Conservation (phyloP, 305 asterid species). For the Fraxinus paxiana region DNA sequence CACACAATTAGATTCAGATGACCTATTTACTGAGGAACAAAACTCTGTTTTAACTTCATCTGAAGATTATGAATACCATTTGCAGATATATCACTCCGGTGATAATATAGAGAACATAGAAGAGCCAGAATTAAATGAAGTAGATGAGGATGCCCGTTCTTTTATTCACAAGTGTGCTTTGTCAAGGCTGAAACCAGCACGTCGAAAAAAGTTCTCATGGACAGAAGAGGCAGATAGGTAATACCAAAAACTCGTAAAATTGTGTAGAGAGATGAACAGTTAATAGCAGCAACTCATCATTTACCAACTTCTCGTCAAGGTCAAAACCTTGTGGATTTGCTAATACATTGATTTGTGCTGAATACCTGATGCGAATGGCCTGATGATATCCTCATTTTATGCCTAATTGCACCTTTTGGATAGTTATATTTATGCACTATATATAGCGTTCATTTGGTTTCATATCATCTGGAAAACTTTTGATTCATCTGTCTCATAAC, state of each 20-base stretch:
- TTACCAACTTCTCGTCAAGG: constrained; percentile 13
- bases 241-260: constrained; percentile 23
- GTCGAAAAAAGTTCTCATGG: constrained; percentile 68
- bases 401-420: constrained; percentile 14
- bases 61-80: constrained; percentile 32
- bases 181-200: constrained; percentile 49
- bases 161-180: constrained; percentile 50
- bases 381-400: constrained; percentile 12
- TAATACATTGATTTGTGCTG: constrained; percentile 11
- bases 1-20: constrained; percentile 29
- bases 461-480: constrained; percentile 11
- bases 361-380: constrained; percentile 8
- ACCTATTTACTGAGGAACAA: constrained; percentile 38
- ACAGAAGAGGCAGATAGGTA: constrained; percentile 90
- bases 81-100: constrained; percentile 31
- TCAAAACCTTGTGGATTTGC: constrained; percentile 4
- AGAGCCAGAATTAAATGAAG: constrained; percentile 46
- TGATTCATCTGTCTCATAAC: not conserved
- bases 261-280: constrained; percentile 21
- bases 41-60: constrained; percentile 28
- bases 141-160: constrained; percentile 38
- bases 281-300: constrained; percentile 13
- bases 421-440: not conserved
- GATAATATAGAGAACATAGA: constrained; percentile 33
- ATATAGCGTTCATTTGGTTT: no score